Base-by-base conservation (phyloP, 192 early-diverging fungal genomes). In the Backusella sp. region DNA sequence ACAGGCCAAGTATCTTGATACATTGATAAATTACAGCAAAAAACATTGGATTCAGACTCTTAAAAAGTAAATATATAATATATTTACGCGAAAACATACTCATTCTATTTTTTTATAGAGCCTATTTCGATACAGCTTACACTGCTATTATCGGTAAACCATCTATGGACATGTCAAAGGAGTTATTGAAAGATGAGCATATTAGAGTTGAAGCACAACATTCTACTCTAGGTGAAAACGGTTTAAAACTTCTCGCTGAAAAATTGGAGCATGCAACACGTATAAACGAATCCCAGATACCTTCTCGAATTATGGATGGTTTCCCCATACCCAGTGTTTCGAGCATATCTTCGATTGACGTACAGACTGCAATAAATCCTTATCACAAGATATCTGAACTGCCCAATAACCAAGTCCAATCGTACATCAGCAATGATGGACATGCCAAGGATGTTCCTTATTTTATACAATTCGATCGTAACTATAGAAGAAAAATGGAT, bases 401-500 rank as follows among this genome's bases (percentile, higher is more conserved):
- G 14, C 30, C 12, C 3, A 21, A 32, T 52, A 85, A 80, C 36
- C 37, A 74, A 34, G 86, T 86, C 41, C 73, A 77, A 35, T 73
- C 83, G 32, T 84, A 87, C 42, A 78, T 74, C 21, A 80, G 84
- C 53, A 75, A 86, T 39, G 75, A 79, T 5, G 88, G 86, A 37
- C 6, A 72, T 32, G 17, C 41, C 3, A 79, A 77, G 9, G 68
- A 81, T 35, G 35, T 87, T 12, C 84, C 88, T 14, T 87, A 82
- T 67, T 84, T 83, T 77, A 83, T 87, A 26, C 84, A 89, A 76
- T 89, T 76, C 67, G 83, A 86, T 34, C 86, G 87, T 88, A 84
- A 52, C 32, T 32, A 74, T 80, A 3, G 17, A 14, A 7, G 14
- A 15, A 59, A 30, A 17, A 39, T 19, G 66, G 12, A 8, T 36